Percentiles rank a stretch among this genome's conserved stretches.
Conservation (phyloP, 2,329 filamentous ascomycete species). For the Colletotrichum gloeosporioides region DNA sequence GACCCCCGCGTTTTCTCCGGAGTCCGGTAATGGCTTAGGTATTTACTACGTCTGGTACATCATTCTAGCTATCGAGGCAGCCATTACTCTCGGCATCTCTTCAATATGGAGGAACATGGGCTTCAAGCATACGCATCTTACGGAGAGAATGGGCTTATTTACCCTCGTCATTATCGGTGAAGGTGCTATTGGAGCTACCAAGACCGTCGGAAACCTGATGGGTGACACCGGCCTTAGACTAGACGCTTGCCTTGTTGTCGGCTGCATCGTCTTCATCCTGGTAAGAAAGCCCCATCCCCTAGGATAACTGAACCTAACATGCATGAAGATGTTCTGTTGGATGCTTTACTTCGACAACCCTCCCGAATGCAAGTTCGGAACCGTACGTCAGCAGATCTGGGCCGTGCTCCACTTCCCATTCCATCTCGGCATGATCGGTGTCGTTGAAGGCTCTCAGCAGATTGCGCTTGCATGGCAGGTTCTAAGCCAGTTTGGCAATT, state of each 20-base stretch:
- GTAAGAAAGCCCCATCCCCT: background rate
- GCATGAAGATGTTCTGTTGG: slow-evolving; percentile 45
- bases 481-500: slow-evolving; percentile 1
- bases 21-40: slow-evolving; percentile 23
- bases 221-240: background rate
- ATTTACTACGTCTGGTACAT: slow-evolving; percentile 56
- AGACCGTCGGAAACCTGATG: slow-evolving; percentile 34
- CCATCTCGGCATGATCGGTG: slow-evolving; percentile 60
- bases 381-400: slow-evolving; percentile 58
- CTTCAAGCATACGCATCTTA: slow-evolving; percentile 62
- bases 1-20: slow-evolving; percentile 7
- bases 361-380: slow-evolving; percentile 53
- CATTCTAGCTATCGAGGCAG: slow-evolving; percentile 52
- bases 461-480: slow-evolving; percentile 31
- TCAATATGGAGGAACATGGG: slow-evolving; percentile 53
- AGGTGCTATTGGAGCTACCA: slow-evolving; percentile 60
- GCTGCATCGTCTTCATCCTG: slow-evolving; percentile 22
- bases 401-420: slow-evolving; percentile 60
- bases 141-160: slow-evolving; percentile 62
- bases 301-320: background rate
- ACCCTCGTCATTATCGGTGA: slow-evolving; percentile 66
- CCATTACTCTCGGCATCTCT: slow-evolving; percentile 51
- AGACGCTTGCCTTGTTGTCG: background rate
- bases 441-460: slow-evolving; percentile 59
- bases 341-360: slow-evolving; percentile 63